Evolutionary conservation across 352 stramenopile species (phyloP), one percentile per base, ranked within the genome.

Genomic region (Pythium volutum): DNA sequence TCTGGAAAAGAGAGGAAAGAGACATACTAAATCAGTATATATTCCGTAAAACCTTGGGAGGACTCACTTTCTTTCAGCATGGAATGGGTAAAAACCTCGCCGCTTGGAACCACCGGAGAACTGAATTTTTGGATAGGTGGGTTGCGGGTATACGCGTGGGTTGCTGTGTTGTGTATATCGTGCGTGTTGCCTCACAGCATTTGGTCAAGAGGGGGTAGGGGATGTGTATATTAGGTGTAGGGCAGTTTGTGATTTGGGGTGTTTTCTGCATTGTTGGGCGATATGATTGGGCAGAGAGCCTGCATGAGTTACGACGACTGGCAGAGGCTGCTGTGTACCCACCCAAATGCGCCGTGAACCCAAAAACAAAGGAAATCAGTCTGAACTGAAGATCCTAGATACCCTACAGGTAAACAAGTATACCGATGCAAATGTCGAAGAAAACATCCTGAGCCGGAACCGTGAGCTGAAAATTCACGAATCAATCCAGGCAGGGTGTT

Each of bases 11-110:
- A 42, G 48, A 51, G 45, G 25, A 51, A 56, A 33, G 29, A 36
- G 58, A 58, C 46, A 64, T 45, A 20, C 47, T 67, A 67, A 52
- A 39, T 26, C 51, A 67, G 42, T 67, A 57, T 11, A 16, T 54
- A 36, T 26, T 12, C 3, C n/a, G 16, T 22, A 52, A 64, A 64
- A 64, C 53, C 57, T 52, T 64, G 22, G 8, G n/a, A n/a, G n/a
- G n/a, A n/a, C n/a, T n/a, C n/a, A n/a, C n/a, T n/a, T n/a, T n/a
- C n/a, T n/a, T n/a, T n/a, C n/a, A n/a, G n/a, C n/a, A 8, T 20
- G 2, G 25, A 41, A 12, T 56, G 18, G 46, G 53, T 55, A 55
- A 62, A 67, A 67, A 60, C 60, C 53, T 62, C 25, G 45, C 18
- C 8, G 1, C 16, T 7, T 27, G 60, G 53, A 67, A 67, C 60